These are phyloP conservation scores for Oropetium thomaeum DNA, from an alignment of 176 grass and related monocot species.

Conservation along the genomic window DNA sequence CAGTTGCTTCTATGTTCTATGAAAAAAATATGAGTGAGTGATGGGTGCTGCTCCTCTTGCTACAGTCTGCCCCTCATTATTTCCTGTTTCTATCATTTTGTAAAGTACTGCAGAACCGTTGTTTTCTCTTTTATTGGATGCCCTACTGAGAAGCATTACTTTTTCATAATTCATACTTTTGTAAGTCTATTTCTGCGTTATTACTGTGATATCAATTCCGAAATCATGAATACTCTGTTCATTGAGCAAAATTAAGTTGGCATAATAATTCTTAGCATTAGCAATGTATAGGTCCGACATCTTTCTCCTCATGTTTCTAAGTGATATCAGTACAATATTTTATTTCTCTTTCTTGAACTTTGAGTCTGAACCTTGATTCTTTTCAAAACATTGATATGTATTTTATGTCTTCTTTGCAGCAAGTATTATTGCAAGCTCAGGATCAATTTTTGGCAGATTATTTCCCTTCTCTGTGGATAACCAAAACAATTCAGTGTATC, in stretches of 20 bases:
- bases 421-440: slow-evolving; percentile 61
- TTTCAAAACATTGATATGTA: not conserved
- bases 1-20: not conserved
- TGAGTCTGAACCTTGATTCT: not conserved
- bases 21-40: not conserved
- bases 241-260: not conserved
- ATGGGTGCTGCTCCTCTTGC: not conserved
- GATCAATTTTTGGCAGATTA: slow-evolving; percentile 71
- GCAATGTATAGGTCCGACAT: not conserved
- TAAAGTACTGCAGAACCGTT: not conserved
- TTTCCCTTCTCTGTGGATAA: slow-evolving; percentile 55
- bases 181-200: not conserved
- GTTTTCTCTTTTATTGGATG: not conserved
- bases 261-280: slow-evolving; percentile 1
- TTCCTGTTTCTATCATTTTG: not conserved
- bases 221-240: slow-evolving; percentile 10
- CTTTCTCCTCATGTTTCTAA: not conserved
- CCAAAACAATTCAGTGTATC: slow-evolving; percentile 38
- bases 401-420: slow-evolving; percentile 45
- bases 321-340: not conserved
- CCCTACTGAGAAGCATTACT: not conserved
- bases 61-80: not conserved
- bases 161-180: not conserved
- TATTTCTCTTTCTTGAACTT: slow-evolving; percentile 5
- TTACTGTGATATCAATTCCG: not conserved